Base-by-base conservation (phyloP, 225 moss, liverwort and hornwort genomes). In the Antitrichia curtipendula region DNA sequence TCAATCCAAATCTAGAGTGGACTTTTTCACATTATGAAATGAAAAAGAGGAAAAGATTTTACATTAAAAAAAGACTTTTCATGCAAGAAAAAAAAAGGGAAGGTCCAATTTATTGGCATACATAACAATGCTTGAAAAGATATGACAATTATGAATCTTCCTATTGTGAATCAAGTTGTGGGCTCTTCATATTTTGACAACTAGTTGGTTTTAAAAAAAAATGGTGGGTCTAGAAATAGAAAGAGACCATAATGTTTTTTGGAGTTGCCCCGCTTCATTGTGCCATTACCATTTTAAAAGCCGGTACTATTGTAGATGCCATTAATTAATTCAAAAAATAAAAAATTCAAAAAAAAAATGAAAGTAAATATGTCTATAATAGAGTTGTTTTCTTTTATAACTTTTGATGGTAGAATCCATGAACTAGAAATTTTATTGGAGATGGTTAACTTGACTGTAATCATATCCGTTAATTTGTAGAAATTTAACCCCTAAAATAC, bases 171-270 rank as follows among this genome's bases (percentile, higher is more conserved):
- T 6, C 10, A 65, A 65, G 21, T 20, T 65, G 11, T n/a, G 0
- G 6, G 11, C 13, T 38, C 38, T 68, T 68, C 7, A 38, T 38
- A 68, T 7, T 68, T 38, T 4, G 2, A 13, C 13, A 23, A 38
- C 13, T 38, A 38, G 4, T 0, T 1, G 0, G 0, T 19, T 65
- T 36, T 3, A 10, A 5, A 20, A 65, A 7, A 13, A 38, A 68
- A 68, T 38, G 7, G 4, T 0, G 0, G 2, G 13, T 0, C 20
- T 1, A 17, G 0, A 10, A 36, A 65, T 65, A n/a, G n/a, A n/a
- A n/a, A n/a, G n/a, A n/a, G n/a, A n/a, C n/a, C n/a, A n/a, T n/a
- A n/a, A n/a, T n/a, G 5, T 3, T 27, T 70, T 5, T 43, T 2
- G 8, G 7, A 41, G 5, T 41, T 41, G 3, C 5, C 20, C 41